Evolutionary conservation across 306 rosid species (phyloP).

Genomic region (Casuarina cunninghamiana): DNA sequence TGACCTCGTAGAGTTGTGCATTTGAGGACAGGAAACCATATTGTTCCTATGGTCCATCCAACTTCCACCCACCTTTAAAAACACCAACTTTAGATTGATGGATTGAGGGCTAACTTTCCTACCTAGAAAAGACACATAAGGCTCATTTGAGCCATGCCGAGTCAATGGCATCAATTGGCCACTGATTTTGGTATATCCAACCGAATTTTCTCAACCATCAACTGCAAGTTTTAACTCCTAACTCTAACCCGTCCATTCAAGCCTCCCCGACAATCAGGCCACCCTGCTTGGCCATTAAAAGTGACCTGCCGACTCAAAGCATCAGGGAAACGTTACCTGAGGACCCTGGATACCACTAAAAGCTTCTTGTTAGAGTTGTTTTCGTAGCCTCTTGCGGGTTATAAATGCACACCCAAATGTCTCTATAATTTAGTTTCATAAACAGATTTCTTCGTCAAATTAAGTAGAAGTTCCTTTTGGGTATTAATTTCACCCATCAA

Average conservation of each 20-base stretch:
- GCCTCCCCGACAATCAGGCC: background rate
- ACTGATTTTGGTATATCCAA: background rate
- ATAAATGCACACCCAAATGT: background rate
- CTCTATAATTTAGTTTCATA: background rate
- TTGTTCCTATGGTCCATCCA: slow-evolving; percentile 9
- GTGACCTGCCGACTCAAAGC: background rate
- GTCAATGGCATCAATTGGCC: background rate
- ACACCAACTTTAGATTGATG: background rate
- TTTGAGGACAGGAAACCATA: background rate
- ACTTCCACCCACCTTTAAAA: slow-evolving; percentile 8
- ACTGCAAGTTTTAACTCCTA: background rate
- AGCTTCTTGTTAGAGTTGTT: background rate
- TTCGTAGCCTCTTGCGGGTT: background rate
- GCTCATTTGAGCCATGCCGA: background rate
- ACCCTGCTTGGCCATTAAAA: background rate
- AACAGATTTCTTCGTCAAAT: no score
- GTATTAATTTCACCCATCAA: no score
- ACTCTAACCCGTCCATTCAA: background rate
- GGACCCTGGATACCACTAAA: background rate
- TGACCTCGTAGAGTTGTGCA: background rate
- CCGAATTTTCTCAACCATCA: slow-evolving; percentile 1
- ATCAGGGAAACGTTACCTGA: background rate
- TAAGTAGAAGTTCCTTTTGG: no score
- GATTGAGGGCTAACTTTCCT: background rate
- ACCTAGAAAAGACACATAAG: background rate